Conservation (phyloP, 2,329 filamentous ascomycete species). For the Trichoderma sp. region DNA sequence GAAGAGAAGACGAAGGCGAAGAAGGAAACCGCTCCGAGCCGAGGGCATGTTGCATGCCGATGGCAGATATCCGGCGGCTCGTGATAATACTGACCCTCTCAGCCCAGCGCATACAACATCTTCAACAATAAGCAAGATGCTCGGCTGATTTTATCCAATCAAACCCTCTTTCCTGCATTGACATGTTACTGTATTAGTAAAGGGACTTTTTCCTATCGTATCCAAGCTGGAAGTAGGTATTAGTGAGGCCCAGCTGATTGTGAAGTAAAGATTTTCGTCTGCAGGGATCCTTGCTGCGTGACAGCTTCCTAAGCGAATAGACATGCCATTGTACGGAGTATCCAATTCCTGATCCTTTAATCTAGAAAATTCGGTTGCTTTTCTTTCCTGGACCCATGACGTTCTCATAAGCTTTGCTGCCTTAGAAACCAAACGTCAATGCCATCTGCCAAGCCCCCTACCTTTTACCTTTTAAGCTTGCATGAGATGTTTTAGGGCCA, state of each 20-base stretch:
- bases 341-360: background rate
- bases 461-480: conserved; percentile 11
- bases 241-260: too few species aligned
- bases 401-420: background rate
- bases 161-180: background rate
- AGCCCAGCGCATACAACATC: background rate
- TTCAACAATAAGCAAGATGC: background rate
- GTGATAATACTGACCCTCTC: background rate
- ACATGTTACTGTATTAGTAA: background rate
- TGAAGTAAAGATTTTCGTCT: background rate
- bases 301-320: background rate
- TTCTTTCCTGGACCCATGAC: background rate
- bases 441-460: background rate
- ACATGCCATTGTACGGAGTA: background rate
- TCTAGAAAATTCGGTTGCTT: background rate
- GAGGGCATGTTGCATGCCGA: conserved; percentile 13
- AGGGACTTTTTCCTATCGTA: background rate
- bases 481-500: background rate
- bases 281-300: background rate
- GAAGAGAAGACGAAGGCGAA: background rate
- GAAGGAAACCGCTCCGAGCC: conserved; percentile 5
- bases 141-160: background rate
- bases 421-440: background rate
- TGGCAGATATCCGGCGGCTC: background rate
- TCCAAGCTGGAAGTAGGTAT: background rate